Conservation (phyloP, 2,329 filamentous ascomycete genomes). For the Talaromyces amestolkiae region DNA sequence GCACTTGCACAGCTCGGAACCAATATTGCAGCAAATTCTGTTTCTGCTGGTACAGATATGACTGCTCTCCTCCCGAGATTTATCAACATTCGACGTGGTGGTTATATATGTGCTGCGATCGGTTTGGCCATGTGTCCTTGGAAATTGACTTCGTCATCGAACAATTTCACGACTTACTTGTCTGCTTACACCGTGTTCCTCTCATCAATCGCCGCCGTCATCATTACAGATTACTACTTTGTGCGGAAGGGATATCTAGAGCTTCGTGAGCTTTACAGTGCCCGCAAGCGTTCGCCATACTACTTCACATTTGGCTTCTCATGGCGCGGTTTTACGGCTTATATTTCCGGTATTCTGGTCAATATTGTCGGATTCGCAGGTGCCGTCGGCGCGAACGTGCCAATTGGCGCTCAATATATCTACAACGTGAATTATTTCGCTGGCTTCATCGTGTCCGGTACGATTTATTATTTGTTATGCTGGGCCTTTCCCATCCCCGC, state of each 20-base stretch:
- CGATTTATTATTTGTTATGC: slow-evolving; percentile 69
- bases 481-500: slow-evolving; percentile 69
- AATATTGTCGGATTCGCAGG: slow-evolving; percentile 91
- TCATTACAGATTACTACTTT: slow-evolving; percentile 82
- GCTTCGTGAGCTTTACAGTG: slow-evolving; percentile 75
- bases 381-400: slow-evolving; percentile 69
- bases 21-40: slow-evolving; percentile 83
- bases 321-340: slow-evolving; percentile 80
- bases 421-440: slow-evolving; percentile 91
- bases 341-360: slow-evolving; percentile 78
- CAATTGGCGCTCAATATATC: slow-evolving; percentile 75
- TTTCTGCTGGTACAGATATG: slow-evolving; percentile 80
- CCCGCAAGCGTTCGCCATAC: slow-evolving; percentile 61
- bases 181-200: slow-evolving; percentile 91
- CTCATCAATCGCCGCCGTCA: slow-evolving; percentile 90
- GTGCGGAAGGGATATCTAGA: slow-evolving; percentile 80
- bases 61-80: slow-evolving; percentile 75
- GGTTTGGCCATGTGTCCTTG: slow-evolving; percentile 81
- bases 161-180: slow-evolving; percentile 87
- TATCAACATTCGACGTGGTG: slow-evolving; percentile 80
- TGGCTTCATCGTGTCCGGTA: slow-evolving; percentile 69
- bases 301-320: slow-evolving; percentile 72
- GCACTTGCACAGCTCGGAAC: slow-evolving; percentile 79
- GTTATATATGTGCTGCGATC: slow-evolving; percentile 77
- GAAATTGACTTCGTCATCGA: slow-evolving; percentile 70